These are phyloP conservation scores for Pseudonitzschia delicatissima DNA, from an alignment of 108 stramenopile genomes.

Conservation along the genomic window DNA sequence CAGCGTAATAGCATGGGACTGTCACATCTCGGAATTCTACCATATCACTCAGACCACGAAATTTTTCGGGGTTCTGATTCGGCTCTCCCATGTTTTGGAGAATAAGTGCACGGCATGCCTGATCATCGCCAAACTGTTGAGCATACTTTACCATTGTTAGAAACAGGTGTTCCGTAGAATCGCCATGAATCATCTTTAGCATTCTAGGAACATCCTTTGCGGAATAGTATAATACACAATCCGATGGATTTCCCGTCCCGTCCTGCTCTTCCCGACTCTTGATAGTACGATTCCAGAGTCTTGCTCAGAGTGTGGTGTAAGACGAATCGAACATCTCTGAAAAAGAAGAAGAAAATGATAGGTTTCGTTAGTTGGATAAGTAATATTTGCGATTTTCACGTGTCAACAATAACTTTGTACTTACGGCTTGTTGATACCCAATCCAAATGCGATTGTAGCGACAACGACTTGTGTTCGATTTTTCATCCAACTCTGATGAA, in stretches of 20 bases:
- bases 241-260: slow-evolving; percentile 82
- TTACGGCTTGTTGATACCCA: slow-evolving; percentile 95
- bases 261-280: slow-evolving; percentile 95
- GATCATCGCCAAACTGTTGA: slow-evolving; percentile 64
- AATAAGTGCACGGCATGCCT: slow-evolving; percentile 59
- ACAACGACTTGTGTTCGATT: slow-evolving; percentile 89
- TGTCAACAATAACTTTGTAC: no score
- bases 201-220: slow-evolving; percentile 75
- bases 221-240: slow-evolving; percentile 85
- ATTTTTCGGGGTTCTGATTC: slow-evolving; percentile 21
- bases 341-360: neutral
- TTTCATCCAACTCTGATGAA: slow-evolving; percentile 84
- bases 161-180: slow-evolving; percentile 43
- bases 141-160: slow-evolving; percentile 78
- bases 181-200: slow-evolving; percentile 67
- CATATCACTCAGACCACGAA: slow-evolving; percentile 22
- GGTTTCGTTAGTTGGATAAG: no score
- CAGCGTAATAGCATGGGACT: slow-evolving; percentile 52
- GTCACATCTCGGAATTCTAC: slow-evolving; percentile 54
- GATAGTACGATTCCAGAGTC: slow-evolving; percentile 91
- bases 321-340: slow-evolving; percentile 63
- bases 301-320: slow-evolving; percentile 84
- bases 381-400: neutral
- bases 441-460: slow-evolving; percentile 95
- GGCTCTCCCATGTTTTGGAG: slow-evolving; percentile 72